Evolutionary conservation across 2,329 filamentous ascomycete genomes (phyloP).

Genomic region (Exophiala dermatitidis): DNA sequence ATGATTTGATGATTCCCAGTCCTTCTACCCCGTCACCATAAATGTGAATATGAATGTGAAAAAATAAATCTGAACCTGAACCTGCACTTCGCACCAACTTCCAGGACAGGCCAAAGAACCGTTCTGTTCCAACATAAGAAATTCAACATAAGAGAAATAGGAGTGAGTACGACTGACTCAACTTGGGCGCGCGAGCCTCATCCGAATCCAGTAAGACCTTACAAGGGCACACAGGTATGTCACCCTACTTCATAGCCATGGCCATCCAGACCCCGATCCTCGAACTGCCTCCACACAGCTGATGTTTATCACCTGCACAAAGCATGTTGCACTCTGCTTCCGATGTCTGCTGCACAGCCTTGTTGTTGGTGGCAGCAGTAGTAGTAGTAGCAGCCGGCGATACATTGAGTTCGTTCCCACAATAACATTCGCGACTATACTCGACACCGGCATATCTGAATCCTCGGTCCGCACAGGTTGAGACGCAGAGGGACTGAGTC

Average conservation of each 20-base stretch:
- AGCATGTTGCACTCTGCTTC: conserved; percentile 17
- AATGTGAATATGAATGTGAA: no score
- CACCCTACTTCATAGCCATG: not conserved
- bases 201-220: no score
- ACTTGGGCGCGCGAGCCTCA: no score
- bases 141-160: no score
- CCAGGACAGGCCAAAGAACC: no score
- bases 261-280: conserved; percentile 22
- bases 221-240: not conserved
- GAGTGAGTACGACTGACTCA: no score
- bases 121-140: no score
- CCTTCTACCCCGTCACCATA: no score
- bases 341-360: conserved; percentile 1
- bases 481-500: conserved; percentile 36
- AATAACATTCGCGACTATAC: conserved; percentile 34
- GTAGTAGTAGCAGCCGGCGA: not conserved
- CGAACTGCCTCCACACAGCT: conserved; percentile 26
- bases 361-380: conserved; percentile 16
- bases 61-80: no score
- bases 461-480: conserved; percentile 19
- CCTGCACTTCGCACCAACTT: no score
- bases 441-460: conserved; percentile 36
- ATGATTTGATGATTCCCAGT: no score
- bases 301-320: conserved; percentile 22
- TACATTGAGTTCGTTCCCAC: conserved; percentile 26